Conservation (phyloP, 306 rosid genomes). For the Medicago arabica region DNA sequence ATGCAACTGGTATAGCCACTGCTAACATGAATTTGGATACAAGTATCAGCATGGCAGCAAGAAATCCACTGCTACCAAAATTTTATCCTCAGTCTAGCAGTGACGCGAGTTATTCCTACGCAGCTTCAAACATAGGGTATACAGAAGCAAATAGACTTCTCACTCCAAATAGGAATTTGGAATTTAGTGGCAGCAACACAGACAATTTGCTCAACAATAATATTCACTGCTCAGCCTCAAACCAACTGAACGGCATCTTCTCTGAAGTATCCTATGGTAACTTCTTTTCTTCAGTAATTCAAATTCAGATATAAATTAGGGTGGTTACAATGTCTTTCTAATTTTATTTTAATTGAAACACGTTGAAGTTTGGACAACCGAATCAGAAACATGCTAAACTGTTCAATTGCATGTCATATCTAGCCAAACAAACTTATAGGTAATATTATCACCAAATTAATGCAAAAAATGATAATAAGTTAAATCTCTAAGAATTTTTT, state of each 20-base stretch:
- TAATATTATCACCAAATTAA: neutral
- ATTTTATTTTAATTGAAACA: slow-evolving; percentile 31
- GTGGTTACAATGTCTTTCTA: slow-evolving; percentile 27
- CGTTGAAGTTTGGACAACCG: slow-evolving; percentile 1
- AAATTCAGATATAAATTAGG: slow-evolving; percentile 20
- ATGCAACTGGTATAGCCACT: slow-evolving; percentile 41
- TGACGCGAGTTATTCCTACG: slow-evolving; percentile 36
- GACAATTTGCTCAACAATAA: slow-evolving; percentile 48
- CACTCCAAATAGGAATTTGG: slow-evolving; percentile 47
- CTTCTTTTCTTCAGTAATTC: slow-evolving; percentile 37
- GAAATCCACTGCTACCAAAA: slow-evolving; percentile 50
- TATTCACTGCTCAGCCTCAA: slow-evolving; percentile 47
- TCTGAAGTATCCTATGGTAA: slow-evolving; percentile 59
- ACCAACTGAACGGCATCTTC: slow-evolving; percentile 44
- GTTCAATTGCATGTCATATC: slow-evolving; percentile 34
- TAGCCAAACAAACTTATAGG: slow-evolving; percentile 12
- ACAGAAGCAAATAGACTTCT: slow-evolving; percentile 38
- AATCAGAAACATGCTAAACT: slow-evolving; percentile 19
- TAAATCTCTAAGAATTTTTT: slow-evolving; percentile 12
- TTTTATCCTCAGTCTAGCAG: slow-evolving; percentile 38
- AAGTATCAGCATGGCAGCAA: slow-evolving; percentile 49
- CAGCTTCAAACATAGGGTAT: slow-evolving; percentile 36
- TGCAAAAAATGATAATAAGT: neutral
- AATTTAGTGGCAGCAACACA: slow-evolving; percentile 42
- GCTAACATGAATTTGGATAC: slow-evolving; percentile 40